Conservation (phyloP, 2,329 filamentous ascomycete species). For the Purpureocillium lavendulum region DNA sequence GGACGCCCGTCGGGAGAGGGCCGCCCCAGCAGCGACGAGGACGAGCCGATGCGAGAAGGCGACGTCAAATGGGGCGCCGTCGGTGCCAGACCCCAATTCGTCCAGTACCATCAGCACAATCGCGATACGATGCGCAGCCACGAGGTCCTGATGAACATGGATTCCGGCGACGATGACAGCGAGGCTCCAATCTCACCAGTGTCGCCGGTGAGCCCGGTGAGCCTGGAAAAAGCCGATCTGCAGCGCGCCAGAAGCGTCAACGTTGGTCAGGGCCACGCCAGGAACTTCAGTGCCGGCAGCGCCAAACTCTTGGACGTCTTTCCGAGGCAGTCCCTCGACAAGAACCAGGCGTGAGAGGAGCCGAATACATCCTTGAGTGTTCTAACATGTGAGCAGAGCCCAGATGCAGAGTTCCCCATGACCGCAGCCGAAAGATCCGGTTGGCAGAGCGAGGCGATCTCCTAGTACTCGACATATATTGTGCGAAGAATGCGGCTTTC, state of each 20-base stretch:
- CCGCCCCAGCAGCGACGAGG: constrained; percentile 52
- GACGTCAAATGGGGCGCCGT: constrained; percentile 46
- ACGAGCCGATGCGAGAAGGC: constrained; percentile 33
- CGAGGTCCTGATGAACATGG: constrained; percentile 40
- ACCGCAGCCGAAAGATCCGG: neutral
- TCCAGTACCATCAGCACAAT: constrained; percentile 44
- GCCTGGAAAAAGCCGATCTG: constrained; percentile 28
- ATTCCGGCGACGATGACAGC: constrained; percentile 23
- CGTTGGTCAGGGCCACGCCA: constrained; percentile 54
- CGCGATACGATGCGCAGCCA: constrained; percentile 41
- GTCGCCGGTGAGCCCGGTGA: constrained; percentile 10
- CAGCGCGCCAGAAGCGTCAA: constrained; percentile 66
- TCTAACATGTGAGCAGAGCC: too few relatives aligned
- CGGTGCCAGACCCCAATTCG: constrained; percentile 40
- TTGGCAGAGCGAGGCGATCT: constrained; percentile 3
- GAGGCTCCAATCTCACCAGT: constrained; percentile 16
- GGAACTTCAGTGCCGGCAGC: constrained; percentile 70
- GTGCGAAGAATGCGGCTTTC: neutral
- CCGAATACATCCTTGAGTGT: neutral
- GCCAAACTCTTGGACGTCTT: constrained; percentile 65
- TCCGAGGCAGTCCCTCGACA: constrained; percentile 43
- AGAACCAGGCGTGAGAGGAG: too few relatives aligned
- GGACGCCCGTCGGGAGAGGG: constrained; percentile 40
- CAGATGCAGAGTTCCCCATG: too few relatives aligned
- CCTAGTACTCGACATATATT: constrained; percentile 5